Evolutionary conservation across 2,329 filamentous ascomycete genomes (phyloP), one percentile per base, ranked within the genome.

Genomic region (Aspergillus bombycis): DNA sequence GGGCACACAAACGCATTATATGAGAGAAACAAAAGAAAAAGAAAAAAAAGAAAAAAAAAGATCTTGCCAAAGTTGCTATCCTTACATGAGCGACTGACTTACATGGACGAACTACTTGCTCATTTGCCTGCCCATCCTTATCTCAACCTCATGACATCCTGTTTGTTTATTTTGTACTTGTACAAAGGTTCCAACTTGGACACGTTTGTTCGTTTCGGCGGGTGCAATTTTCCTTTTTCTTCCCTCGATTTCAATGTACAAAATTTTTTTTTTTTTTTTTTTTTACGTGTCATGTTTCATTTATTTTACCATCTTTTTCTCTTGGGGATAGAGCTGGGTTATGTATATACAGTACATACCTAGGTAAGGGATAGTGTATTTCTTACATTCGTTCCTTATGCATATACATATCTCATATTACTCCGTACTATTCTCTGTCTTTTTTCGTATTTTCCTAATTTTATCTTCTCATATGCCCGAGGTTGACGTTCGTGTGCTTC

Each of bases 1-100:
- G 45, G 32, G 41, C 56, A 16, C 56, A 36, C 46, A 50, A 46
- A 52, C 30, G 34, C 46, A 59, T 53, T 59, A 12, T 48, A 53
- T 46, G 57, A 59, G 34, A 32, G 10, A 34, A 34, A 19, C 7
- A 19, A 19, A 9, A 19, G 9, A 26, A 23, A 16, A 45, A 23
- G 12, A 16, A 8, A 9, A 19, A 9, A 41, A 19, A n/a, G 7
- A 41, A 9, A 10, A 4, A 41, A 16, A 41, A n/a, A n/a, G 16
- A 41, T n/a, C 38, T n/a, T 9, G 19, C 38, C 19, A 19, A 19
- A 19, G 38, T 50, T n/a, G 52, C 38, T 52, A 52, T 59, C 28
- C 32, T 38, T 53, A 23, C 38, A 41, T 43, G 34, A 43, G 57
- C 57, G 57, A 58, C 48, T 32, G 9, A 30, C 46, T 19, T 50